phyloP scores from a whole-genome alignment of 176 grass and related monocot genomes.

The Aechmea fasciata region DNA sequence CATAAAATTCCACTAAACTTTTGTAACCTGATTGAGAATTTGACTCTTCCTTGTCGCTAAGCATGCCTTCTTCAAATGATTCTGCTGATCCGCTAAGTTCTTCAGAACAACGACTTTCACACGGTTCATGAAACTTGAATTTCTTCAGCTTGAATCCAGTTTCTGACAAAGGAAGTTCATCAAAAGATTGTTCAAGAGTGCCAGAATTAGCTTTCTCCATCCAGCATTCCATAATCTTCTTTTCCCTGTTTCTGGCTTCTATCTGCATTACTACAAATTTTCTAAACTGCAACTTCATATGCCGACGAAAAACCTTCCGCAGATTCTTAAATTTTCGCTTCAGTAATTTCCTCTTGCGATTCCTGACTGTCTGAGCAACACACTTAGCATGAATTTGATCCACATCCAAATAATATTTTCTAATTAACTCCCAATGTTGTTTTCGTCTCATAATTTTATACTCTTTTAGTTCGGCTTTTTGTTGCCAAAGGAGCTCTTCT shows the following conservation, averaged over 20 bases:
- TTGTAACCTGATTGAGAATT: constrained; percentile 21
- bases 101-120: constrained; percentile 16
- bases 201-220: constrained; percentile 56
- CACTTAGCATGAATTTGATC: constrained; percentile 14
- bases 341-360: constrained; percentile 27
- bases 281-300: constrained; percentile 34
- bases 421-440: constrained; percentile 26
- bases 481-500: constrained; percentile 27
- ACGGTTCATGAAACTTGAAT: constrained; percentile 17
- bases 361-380: constrained; percentile 23
- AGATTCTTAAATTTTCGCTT: constrained; percentile 32
- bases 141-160: constrained; percentile 35
- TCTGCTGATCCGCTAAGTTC: constrained; percentile 19
- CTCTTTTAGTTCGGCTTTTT: constrained; percentile 37
- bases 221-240: constrained; percentile 35
- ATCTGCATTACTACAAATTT: constrained; percentile 39
- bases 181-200: constrained; percentile 49
- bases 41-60: constrained; percentile 14
- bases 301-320: constrained; percentile 23
- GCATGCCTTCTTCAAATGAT: constrained; percentile 19
- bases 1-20: constrained; percentile 1
- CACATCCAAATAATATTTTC: constrained; percentile 9
- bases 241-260: constrained; percentile 59
- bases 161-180: constrained; percentile 30
- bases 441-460: constrained; percentile 27